Conservation (phyloP, 371 early-diverging fungal species). For the Nosema muscidifuracis region DNA sequence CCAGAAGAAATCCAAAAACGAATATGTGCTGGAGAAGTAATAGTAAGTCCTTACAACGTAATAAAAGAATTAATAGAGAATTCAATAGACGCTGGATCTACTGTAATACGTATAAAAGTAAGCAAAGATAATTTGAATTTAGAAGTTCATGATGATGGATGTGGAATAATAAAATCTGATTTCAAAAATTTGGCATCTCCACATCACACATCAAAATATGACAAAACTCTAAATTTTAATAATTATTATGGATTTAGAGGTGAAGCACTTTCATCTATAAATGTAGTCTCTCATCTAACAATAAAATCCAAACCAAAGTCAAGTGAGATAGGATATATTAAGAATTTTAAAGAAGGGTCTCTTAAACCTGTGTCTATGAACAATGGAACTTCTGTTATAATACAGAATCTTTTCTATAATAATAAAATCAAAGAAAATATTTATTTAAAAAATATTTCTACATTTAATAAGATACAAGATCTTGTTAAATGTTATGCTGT, state of each 20-base stretch:
- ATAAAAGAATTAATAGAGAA: conserved; percentile 95
- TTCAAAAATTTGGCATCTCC: conserved; percentile 73
- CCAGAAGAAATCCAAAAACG: conserved; percentile 54
- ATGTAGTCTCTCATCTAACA: conserved; percentile 76
- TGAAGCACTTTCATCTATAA: conserved; percentile 91
- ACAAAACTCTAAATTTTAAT: conserved; percentile 65
- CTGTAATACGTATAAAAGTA: conserved; percentile 70
- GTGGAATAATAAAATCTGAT: conserved; percentile 78
- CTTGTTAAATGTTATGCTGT: conserved; percentile 49
- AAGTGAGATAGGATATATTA: conserved; percentile 23
- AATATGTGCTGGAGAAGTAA: conserved; percentile 64
- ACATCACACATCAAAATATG: conserved; percentile 86
- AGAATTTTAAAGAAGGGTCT: conserved; percentile 30
- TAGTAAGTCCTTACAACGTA: conserved; percentile 70
- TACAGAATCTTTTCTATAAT: conserved; percentile 58
- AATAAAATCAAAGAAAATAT: conserved; percentile 48
- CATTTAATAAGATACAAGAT: conserved; percentile 38
- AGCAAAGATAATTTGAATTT: conserved; percentile 78
- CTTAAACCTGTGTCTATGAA: conserved; percentile 37
- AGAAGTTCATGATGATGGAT: conserved; percentile 88
- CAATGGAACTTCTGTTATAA: conserved; percentile 53
- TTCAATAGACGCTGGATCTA: conserved; percentile 82
- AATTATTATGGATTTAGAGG: conserved; percentile 83
- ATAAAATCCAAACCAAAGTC: conserved; percentile 64
- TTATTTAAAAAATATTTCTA: conserved; percentile 51